Conservation (phyloP, 306 rosid species). For the Amphicarpaea edgeworthii region DNA sequence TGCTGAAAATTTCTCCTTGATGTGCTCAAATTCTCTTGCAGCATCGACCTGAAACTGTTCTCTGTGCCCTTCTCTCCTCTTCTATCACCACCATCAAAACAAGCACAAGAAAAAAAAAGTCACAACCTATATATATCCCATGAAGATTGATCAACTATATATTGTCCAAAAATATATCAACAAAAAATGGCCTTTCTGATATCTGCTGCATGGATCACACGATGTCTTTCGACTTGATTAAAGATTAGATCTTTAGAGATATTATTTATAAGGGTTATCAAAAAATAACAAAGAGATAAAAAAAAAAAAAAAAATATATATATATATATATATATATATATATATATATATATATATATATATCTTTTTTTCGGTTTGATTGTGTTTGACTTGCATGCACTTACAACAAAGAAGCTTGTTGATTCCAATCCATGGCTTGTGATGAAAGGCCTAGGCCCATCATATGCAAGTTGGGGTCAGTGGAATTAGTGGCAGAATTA, state of each 20-base stretch:
- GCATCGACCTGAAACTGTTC: slow-evolving; percentile 69
- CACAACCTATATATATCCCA: not conserved
- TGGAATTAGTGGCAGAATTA: slow-evolving; percentile 54
- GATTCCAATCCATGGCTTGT: slow-evolving; percentile 88
- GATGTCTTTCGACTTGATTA: not conserved
- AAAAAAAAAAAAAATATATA: too few species aligned
- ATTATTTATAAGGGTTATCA: not conserved
- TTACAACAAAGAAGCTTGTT: slow-evolving; percentile 81
- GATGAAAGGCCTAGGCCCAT: slow-evolving; percentile 92
- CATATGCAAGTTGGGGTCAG: slow-evolving; percentile 76
- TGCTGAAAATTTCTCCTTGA: slow-evolving; percentile 63
- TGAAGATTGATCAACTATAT: not conserved
- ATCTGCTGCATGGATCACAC: not conserved
- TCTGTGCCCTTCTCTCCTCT: slow-evolving; percentile 70
- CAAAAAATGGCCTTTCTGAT: not conserved
- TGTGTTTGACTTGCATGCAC: slow-evolving; percentile 31
- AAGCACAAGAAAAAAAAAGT: slow-evolving; percentile 31
- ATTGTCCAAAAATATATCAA: not conserved
- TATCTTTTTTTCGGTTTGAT: not conserved
- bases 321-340: too few species aligned
- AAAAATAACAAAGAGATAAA: not conserved
- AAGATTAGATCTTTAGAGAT: not conserved
- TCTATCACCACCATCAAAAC: slow-evolving; percentile 25
- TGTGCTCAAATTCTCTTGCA: slow-evolving; percentile 73
- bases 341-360: too few species aligned